Base-by-base conservation (phyloP, 73 alveolate species). In the Stentor coeruleus region DNA sequence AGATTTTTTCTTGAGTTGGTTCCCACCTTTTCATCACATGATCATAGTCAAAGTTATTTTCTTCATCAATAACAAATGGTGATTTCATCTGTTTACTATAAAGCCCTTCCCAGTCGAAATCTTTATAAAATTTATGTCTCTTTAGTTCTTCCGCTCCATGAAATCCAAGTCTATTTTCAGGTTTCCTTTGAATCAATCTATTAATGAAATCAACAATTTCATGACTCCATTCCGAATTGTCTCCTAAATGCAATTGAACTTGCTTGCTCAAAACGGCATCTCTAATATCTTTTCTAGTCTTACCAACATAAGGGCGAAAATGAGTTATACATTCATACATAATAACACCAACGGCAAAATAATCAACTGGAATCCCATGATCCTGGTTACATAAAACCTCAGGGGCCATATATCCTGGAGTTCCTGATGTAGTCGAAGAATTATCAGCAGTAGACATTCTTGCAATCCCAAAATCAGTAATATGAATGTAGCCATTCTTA, bases 201-300 rank as follows among this genome's bases (percentile, higher is more conserved):
- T 96, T 96, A 49, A 95, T 90, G 79, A 96, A 96, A 89, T 96
- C 99, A 35, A 96, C 97, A 20, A 93, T 96, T 59, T 95, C 99
- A n/a, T 93, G 85, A 31, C 97, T 87, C 99, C 99, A 97, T n/a
- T n/a, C n/a, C n/a, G n/a, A n/a, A n/a, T n/a, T n/a, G 6, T 86
- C 89, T 30, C 97, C 96, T 1, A 96, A 88, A n/a, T n/a, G n/a
- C n/a, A n/a, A n/a, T 81, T 95, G 98, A 28, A 90, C 94, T 88
- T 96, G 95, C 84, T 31, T 66, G 15, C 14, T 31, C n/a, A 66
- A 40, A 26, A 66, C 33, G 11, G n/a, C n/a, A 26, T 66, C 41
- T 33, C 37, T 66, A 11, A 66, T 33, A 14, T 66, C 40, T 20
- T 66, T 66, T 40, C n/a, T 66, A 26, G n/a, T 66, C 14, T 33